Percentiles rank a stretch among this genome's conserved stretches.
Conservation (phyloP, 768 basidiomycete genomes). For the Boletus barrowsii region DNA sequence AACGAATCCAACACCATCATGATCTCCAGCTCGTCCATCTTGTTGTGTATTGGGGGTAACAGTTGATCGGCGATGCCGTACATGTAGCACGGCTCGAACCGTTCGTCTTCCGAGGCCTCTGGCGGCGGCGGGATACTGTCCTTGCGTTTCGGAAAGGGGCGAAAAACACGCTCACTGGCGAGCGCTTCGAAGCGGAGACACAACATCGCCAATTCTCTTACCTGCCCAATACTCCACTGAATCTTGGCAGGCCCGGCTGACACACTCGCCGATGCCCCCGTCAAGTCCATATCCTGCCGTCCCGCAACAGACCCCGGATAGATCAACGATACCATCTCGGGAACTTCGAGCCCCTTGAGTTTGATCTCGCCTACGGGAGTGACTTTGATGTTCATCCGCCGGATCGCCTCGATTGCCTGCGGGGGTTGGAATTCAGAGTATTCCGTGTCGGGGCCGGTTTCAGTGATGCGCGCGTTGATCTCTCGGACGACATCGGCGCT, state of each 20-base stretch:
- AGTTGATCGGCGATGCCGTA: slow-evolving; percentile 61
- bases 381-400: slow-evolving; percentile 64
- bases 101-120: slow-evolving; percentile 22
- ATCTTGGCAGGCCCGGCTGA: slow-evolving; percentile 36
- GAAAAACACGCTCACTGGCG: slow-evolving; percentile 59
- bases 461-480: slow-evolving; percentile 59
- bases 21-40: slow-evolving; percentile 69
- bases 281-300: slow-evolving; percentile 57
- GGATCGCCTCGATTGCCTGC: slow-evolving; percentile 72
- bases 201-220: slow-evolving; percentile 67
- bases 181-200: slow-evolving; percentile 81
- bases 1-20: slow-evolving; percentile 75
- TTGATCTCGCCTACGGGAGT: slow-evolving; percentile 84
- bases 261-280: slow-evolving; percentile 13
- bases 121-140: slow-evolving; percentile 25
- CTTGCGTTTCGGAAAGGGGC: slow-evolving; percentile 36
- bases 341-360: slow-evolving; percentile 91
- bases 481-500: slow-evolving; percentile 85
- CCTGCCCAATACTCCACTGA: slow-evolving; percentile 71
- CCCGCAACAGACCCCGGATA: slow-evolving; percentile 75
- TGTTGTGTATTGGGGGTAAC: slow-evolving; percentile 66
- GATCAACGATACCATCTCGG: slow-evolving; percentile 81
- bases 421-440: slow-evolving; percentile 54
- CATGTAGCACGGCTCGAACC: slow-evolving; percentile 37
- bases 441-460: slow-evolving; percentile 55